These are phyloP conservation scores for Pyrenopolyporus hunteri DNA, from an alignment of 495 filamentous ascomycete genomes.

Conservation along the genomic window DNA sequence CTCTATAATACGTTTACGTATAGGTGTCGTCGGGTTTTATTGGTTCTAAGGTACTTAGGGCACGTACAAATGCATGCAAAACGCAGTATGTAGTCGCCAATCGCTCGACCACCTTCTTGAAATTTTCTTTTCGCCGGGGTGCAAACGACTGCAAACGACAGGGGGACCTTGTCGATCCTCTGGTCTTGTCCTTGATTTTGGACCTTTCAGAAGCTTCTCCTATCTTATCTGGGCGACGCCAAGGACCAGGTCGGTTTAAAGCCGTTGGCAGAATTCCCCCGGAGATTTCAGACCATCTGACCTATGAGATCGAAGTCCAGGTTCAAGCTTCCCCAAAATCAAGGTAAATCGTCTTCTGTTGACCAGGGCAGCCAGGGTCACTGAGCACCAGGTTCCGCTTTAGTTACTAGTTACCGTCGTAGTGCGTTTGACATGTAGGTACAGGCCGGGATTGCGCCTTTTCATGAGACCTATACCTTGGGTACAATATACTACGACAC, in stretches of 20 bases:
- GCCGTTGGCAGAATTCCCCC: slow-evolving; percentile 24
- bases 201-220: background rate
- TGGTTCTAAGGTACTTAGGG: no score
- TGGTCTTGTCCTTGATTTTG: slow-evolving; percentile 12
- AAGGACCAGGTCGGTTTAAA: slow-evolving; percentile 19
- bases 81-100: background rate
- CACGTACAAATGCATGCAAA: no score
- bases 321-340: slow-evolving; percentile 30
- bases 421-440: slow-evolving; percentile 40
- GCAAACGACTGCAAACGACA: background rate
- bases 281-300: slow-evolving; percentile 28
- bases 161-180: slow-evolving; percentile 29
- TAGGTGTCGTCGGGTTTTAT: no score
- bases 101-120: background rate
- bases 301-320: slow-evolving; percentile 28
- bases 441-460: slow-evolving; percentile 16
- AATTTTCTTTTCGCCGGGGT: slow-evolving; percentile 2
- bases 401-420: slow-evolving; percentile 27
- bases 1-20: no score
- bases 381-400: slow-evolving; percentile 20
- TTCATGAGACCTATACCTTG: background rate
- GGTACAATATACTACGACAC: background rate
- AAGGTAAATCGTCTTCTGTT: slow-evolving; percentile 26
- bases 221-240: slow-evolving; percentile 32
- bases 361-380: slow-evolving; percentile 11